A percentile compares a stretch with the other conserved stretches of the same genome.
Conservation (phyloP, 2,329 filamentous ascomycete species). For the Fusarium paranaense region DNA sequence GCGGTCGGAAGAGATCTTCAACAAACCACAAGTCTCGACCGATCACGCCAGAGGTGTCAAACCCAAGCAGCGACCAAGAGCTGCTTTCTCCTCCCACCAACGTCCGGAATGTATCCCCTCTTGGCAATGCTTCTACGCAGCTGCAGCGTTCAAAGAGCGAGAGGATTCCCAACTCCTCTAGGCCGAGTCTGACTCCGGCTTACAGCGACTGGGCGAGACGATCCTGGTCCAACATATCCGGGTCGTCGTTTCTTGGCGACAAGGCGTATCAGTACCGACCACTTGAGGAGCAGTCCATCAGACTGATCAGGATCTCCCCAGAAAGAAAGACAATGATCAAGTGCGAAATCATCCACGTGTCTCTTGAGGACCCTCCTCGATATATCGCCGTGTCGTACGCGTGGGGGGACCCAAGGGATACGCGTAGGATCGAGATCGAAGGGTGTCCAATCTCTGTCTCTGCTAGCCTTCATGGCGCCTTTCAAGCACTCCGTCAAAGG, state of each 20-base stretch:
- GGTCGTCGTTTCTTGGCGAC: neutral
- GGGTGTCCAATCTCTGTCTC: neutral
- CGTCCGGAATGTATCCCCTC: neutral
- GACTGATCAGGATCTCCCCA: constrained; percentile 11
- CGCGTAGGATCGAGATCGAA: constrained; percentile 13
- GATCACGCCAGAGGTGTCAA: neutral
- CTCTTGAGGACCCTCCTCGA: neutral
- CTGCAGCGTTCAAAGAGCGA: constrained; percentile 4
- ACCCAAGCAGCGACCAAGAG: neutral
- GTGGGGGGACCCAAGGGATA: constrained; percentile 23
- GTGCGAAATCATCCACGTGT: constrained; percentile 17
- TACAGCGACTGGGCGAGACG: neutral
- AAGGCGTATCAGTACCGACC: constrained; percentile 12
- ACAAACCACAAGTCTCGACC: neutral
- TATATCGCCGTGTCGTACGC: constrained; percentile 25
- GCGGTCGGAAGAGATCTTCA: neutral
- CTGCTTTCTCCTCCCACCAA: neutral
- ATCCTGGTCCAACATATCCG: neutral
- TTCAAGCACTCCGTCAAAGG: constrained; percentile 14
- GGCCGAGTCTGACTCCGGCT: neutral
- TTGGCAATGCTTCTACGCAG: neutral
- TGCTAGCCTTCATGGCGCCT: constrained; percentile 3
- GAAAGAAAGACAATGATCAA: constrained; percentile 15
- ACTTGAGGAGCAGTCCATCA: constrained; percentile 19
- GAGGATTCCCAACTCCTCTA: neutral